These are phyloP conservation scores for Diplodia corticola DNA, from an alignment of 2,329 filamentous ascomycete genomes.

Conservation along the genomic window DNA sequence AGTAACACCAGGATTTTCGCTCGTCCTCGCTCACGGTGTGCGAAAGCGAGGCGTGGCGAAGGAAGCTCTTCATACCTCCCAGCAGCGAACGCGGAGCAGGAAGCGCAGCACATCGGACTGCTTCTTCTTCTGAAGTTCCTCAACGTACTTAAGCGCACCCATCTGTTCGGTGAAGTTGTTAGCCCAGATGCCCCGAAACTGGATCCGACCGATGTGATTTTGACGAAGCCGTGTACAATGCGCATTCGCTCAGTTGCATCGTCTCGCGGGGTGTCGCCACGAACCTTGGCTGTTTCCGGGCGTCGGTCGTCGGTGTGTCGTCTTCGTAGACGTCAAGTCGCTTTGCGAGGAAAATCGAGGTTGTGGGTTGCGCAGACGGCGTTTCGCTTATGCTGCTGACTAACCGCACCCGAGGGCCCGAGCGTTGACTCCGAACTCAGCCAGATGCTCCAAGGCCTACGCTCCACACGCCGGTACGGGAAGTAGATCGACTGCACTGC, in stretches of 20 bases:
- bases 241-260: conserved; percentile 2
- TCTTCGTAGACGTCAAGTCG: conserved; percentile 35
- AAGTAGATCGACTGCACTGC: no score
- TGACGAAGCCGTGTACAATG: background rate
- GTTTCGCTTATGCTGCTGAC: conserved; percentile 27
- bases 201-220: conserved; percentile 8
- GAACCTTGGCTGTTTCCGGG: conserved; percentile 36
- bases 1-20: conserved; percentile 63
- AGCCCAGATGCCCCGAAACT: conserved; percentile 1
- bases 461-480: background rate
- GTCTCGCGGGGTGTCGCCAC: conserved; percentile 23
- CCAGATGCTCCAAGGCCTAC: background rate
- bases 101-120: conserved; percentile 99
- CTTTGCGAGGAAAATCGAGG: conserved; percentile 30
- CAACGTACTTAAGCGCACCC: conserved; percentile 99
- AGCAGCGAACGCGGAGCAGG: conserved; percentile 93
- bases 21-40: conserved; percentile 20
- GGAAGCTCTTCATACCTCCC: conserved; percentile 71
- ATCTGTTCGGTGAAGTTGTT: conserved; percentile 57
- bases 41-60: conserved; percentile 28
- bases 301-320: conserved; percentile 27
- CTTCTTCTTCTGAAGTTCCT: conserved; percentile 99
- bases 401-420: conserved; percentile 19
- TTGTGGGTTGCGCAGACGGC: conserved; percentile 30
- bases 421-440: background rate